A percentile compares a stretch with the other conserved stretches of the same genome.
phyloP scores from a whole-genome alignment of 2,329 filamentous ascomycete genomes.

The Fusarium solani-melongenae region DNA sequence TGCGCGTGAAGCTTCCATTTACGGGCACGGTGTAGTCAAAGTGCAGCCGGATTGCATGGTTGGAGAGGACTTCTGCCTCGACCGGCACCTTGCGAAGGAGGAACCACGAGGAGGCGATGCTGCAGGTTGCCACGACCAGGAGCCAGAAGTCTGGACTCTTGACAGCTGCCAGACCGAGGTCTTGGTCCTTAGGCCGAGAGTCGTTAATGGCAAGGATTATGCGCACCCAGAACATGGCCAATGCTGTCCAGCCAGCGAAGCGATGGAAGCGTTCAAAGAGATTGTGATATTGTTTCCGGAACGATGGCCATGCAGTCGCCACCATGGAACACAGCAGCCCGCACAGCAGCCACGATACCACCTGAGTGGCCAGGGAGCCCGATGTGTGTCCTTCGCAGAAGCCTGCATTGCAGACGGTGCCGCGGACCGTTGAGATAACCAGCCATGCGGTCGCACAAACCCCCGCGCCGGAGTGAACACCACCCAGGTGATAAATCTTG shows the following conservation, averaged over 20 bases:
- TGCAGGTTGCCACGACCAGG: slow-evolving; percentile 70
- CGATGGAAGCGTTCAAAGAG: slow-evolving; percentile 78
- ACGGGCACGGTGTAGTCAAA: slow-evolving; percentile 72
- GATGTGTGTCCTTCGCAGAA: slow-evolving; percentile 44
- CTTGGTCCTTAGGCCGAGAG: slow-evolving; percentile 47
- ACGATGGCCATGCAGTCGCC: slow-evolving; percentile 69
- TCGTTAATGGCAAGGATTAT: slow-evolving; percentile 65
- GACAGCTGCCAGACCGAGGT: slow-evolving; percentile 52
- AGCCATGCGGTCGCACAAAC: slow-evolving; percentile 63
- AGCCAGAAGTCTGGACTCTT: slow-evolving; percentile 71
- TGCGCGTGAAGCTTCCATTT: slow-evolving; percentile 58
- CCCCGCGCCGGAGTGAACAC: slow-evolving; percentile 62
- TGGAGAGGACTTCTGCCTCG: slow-evolving; percentile 73
- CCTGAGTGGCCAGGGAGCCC: slow-evolving; percentile 54
- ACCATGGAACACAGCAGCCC: slow-evolving; percentile 69
- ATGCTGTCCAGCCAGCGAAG: slow-evolving; percentile 76
- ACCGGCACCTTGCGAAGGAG: slow-evolving; percentile 76
- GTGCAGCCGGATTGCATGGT: slow-evolving; percentile 77
- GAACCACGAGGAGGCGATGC: slow-evolving; percentile 79
- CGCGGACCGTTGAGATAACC: slow-evolving; percentile 54
- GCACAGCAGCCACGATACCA: slow-evolving; percentile 68
- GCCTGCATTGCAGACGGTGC: slow-evolving; percentile 50
- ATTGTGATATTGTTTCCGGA: slow-evolving; percentile 74
- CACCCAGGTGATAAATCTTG: slow-evolving; percentile 64
- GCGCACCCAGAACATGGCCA: slow-evolving; percentile 74